A percentile compares a stretch with the other conserved stretches of the same genome.
Conservation (phyloP, 225 moss, liverwort and hornwort genomes). For the Physcomitrium patens region DNA sequence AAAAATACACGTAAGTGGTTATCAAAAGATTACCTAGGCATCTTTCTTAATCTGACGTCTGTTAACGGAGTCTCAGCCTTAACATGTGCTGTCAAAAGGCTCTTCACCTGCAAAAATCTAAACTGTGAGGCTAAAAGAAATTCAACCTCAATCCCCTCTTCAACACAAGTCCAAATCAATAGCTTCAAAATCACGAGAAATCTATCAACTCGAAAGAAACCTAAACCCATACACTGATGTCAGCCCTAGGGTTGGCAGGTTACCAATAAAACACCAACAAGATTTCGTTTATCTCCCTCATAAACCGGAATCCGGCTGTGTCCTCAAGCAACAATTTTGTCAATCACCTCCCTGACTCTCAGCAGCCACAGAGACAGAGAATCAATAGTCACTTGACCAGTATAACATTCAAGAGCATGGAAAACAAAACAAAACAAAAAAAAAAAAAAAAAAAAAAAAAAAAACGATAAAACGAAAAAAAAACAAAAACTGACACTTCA, state of each 20-base stretch:
- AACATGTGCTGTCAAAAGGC: constrained; percentile 65
- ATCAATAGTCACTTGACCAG: not conserved
- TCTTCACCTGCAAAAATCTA: constrained; percentile 65
- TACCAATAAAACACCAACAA: constrained; percentile 89
- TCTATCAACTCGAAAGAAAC: constrained; percentile 5
- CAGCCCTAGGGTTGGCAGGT: constrained; percentile 5
- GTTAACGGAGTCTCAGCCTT: constrained; percentile 64
- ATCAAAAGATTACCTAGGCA: constrained; percentile 57
- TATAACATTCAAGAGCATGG: not conserved
- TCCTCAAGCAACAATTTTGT: constrained; percentile 73
- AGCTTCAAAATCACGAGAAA: constrained; percentile 3
- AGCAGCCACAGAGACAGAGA: constrained; percentile 12
- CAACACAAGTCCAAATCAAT: not conserved
- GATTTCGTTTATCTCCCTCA: constrained; percentile 67
- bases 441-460: no score
- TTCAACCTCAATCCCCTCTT: not conserved
- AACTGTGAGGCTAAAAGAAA: constrained; percentile 14
- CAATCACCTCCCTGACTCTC: constrained; percentile 58
- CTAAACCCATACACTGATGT: not conserved
- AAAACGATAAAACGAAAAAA: no score
- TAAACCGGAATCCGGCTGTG: constrained; percentile 91
- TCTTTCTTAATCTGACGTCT: constrained; percentile 73
- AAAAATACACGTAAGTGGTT: not conserved
- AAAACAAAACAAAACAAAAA: no score
- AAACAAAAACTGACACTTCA: not conserved